Base-by-base conservation (phyloP, 371 early-diverging fungal species). In the Mucor piriformis region DNA sequence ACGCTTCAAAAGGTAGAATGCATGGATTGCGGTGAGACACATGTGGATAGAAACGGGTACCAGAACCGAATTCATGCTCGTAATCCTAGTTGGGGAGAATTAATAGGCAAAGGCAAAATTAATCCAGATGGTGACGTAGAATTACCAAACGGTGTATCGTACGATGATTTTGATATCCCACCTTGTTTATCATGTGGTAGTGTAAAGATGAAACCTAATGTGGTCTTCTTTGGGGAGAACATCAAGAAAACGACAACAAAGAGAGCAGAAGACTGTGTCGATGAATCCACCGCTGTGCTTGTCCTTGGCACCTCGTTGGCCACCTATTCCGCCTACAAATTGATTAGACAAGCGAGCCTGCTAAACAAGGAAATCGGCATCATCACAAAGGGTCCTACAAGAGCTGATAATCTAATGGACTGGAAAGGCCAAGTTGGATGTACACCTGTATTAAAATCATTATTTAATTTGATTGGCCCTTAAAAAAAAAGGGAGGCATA, bases 61-160 rank as follows among this genome's bases (percentile, higher is more conserved):
- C 96, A 96, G 63, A 53, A 75, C 8, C 53, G 67, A 18, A 71
- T 96, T 27, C 77, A 77, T 24, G 74, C 72, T 6, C 63, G 91
- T 44, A 96, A 96, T 65, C 94, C 93, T 1, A 74, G 69, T 3
- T 89, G 91, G 92, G 74, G 73, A 7, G 32, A 18, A 8, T 23
- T 56, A 21, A 18, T 66, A 33, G 56, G 61, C 3, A 38, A 56
- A 24, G 58, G 44, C 15, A 70, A 75, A n/a, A 82, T 88, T 32
- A 89, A 90, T 47, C 95, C 97, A 7, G 97, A 96, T 69, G 95
- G 95, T 27, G 95, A 96, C 70, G 88, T 91, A 0, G 92, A 94
- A 16, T 64, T 91, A 52, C 83, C 87, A 10, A 58, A 57, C 1
- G 63, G 66, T 10, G 64, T 83, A 27, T 73, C 80, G 6, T 94